Conservation (phyloP, 1,284 basidiomycete species). For the Uromyces viciae-fabae region DNA sequence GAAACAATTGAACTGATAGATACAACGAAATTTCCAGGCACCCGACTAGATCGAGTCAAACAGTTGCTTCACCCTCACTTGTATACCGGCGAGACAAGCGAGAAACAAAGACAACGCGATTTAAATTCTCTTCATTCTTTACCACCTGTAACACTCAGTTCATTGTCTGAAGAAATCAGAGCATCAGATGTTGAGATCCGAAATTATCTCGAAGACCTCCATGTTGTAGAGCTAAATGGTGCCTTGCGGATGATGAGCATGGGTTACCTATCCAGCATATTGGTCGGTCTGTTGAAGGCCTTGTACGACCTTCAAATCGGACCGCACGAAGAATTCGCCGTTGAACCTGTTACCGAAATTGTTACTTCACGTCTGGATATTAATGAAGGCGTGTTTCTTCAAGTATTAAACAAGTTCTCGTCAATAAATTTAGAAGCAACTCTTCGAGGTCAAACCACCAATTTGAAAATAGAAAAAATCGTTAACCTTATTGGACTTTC, state of each 20-base stretch:
- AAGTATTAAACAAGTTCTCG: conserved; percentile 18
- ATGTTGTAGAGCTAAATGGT: conserved; percentile 15
- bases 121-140: background rate
- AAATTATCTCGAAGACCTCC: background rate
- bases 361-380: conserved; percentile 5
- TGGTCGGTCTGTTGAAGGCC: conserved; percentile 16
- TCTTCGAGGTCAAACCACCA: background rate
- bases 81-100: conserved; percentile 31
- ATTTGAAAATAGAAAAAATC: conserved; percentile 14
- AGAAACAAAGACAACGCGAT: conserved; percentile 8
- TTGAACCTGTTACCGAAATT: conserved; percentile 16
- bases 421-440: background rate
- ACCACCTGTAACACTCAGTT: background rate
- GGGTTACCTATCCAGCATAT: conserved; percentile 28
- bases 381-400: conserved; percentile 6
- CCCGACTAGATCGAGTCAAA: conserved; percentile 20
- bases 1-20: conserved; percentile 35
- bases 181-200: conserved; percentile 38
- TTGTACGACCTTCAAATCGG: conserved; percentile 18
- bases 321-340: conserved; percentile 22
- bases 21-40: conserved; percentile 27
- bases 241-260: conserved; percentile 26
- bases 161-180: conserved; percentile 4
- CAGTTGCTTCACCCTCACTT: conserved; percentile 19
- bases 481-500: conserved; percentile 31